Percentiles rank a stretch among this genome's conserved stretches.
Conservation (phyloP, 768 basidiomycete genomes). For the Lyophyllum shimeji region DNA sequence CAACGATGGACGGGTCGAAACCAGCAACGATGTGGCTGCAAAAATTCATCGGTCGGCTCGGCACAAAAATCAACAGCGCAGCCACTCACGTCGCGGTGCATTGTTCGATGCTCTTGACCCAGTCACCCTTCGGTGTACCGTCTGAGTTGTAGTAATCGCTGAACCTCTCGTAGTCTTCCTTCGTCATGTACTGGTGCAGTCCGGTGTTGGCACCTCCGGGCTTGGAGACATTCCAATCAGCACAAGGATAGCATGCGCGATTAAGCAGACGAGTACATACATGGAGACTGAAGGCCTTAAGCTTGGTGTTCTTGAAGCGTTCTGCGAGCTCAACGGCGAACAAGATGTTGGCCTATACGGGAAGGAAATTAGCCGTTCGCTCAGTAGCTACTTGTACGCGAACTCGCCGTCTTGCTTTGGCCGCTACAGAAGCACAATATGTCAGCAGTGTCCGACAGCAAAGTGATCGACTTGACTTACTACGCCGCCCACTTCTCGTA, state of each 20-base stretch:
- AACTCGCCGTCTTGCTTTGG: conserved; percentile 13
- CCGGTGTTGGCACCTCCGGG: conserved; percentile 7
- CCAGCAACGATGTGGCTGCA: conserved; percentile 7
- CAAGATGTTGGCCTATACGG: conserved; percentile 7
- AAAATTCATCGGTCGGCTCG: neutral
- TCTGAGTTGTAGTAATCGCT: conserved; percentile 10
- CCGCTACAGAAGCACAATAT: conserved; percentile 1
- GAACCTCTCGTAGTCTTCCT: conserved; percentile 11
- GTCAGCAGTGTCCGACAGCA: neutral
- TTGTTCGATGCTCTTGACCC: conserved; percentile 1
- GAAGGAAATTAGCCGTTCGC: neutral
- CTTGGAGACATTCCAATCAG: neutral
- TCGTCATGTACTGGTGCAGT: conserved; percentile 10
- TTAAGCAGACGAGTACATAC: neutral
- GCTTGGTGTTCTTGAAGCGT: conserved; percentile 11
- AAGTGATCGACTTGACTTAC: neutral
- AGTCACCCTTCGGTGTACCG: conserved; percentile 7
- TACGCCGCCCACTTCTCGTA: conserved; percentile 15
- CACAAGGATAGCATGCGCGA: neutral
- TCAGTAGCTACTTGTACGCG: neutral
- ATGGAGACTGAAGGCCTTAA: conserved; percentile 9
- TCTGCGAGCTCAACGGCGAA: conserved; percentile 3
- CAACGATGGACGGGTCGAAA: conserved; percentile 9
- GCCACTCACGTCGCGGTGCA: conserved; percentile 4
- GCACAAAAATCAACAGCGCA: neutral